Percentiles rank a stretch among this genome's conserved stretches.
Evolutionary conservation across 2,329 filamentous ascomycete genomes (phyloP).

Genomic region (Aspergillus melleus): DNA sequence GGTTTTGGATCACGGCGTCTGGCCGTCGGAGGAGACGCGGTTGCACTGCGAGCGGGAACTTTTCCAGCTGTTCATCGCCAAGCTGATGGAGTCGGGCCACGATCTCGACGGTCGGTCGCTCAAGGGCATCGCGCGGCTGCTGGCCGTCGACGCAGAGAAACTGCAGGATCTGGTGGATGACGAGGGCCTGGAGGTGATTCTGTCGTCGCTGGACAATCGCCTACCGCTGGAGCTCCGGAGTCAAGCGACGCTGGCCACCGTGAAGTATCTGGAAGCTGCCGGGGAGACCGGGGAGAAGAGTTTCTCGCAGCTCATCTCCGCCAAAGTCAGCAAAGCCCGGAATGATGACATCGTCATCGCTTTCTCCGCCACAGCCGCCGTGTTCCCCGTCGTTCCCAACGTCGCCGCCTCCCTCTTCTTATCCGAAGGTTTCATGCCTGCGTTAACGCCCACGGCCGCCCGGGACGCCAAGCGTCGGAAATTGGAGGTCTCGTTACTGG

Average conservation of each 20-base stretch:
- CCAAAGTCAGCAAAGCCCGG: conserved; percentile 69
- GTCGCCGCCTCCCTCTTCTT: conserved; percentile 78
- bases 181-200: conserved; percentile 77
- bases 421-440: conserved; percentile 80
- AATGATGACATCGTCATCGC: conserved; percentile 88
- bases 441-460: conserved; percentile 73
- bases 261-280: conserved; percentile 79
- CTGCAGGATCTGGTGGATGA: conserved; percentile 58
- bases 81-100: conserved; percentile 85
- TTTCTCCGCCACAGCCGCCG: conserved; percentile 84
- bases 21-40: conserved; percentile 45
- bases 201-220: conserved; percentile 84
- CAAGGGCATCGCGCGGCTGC: conserved; percentile 59
- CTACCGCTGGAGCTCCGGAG: conserved; percentile 71
- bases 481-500: conserved; percentile 81
- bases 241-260: conserved; percentile 78
- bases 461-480: conserved; percentile 80
- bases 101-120: conserved; percentile 65
- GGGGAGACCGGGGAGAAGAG: conserved; percentile 68
- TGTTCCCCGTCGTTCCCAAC: conserved; percentile 82
- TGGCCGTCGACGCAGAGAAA: conserved; percentile 55
- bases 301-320: conserved; percentile 72
- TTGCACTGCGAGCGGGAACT: conserved; percentile 49
- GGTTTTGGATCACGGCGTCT: conserved; percentile 47
- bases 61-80: conserved; percentile 71